Conservation (phyloP, 2,329 filamentous ascomycete genomes). For the Chaetothyriales sp. region DNA sequence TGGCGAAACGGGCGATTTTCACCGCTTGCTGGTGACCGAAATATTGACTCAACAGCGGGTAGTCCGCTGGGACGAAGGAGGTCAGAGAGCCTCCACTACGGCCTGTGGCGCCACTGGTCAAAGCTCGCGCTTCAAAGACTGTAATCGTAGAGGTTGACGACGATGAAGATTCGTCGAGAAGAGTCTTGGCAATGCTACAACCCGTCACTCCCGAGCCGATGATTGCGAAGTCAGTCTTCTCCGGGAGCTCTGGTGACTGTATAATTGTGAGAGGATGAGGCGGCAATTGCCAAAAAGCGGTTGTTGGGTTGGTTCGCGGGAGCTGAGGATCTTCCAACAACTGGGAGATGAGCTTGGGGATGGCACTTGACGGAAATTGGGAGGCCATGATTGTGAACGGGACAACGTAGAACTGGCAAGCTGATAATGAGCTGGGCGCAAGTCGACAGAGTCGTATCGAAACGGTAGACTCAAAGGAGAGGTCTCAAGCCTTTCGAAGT, state of each 20-base stretch:
- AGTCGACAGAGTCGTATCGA: too few relatives aligned
- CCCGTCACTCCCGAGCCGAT: constrained; percentile 27
- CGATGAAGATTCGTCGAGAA: constrained; percentile 16
- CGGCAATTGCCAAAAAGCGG: constrained; percentile 21
- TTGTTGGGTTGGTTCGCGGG: constrained; percentile 24
- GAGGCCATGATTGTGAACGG: background rate
- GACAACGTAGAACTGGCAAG: too few relatives aligned
- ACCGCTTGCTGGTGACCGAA: constrained; percentile 6
- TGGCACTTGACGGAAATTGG: background rate
- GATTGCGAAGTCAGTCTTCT: constrained; percentile 19
- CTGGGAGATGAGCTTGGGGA: background rate
- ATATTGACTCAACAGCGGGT: background rate
- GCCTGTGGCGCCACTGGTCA: constrained; percentile 25
- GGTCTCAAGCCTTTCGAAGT: too few relatives aligned
- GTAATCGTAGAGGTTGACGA: constrained; percentile 12
- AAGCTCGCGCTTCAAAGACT: constrained; percentile 23
- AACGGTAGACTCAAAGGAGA: too few relatives aligned
- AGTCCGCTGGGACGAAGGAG: background rate
- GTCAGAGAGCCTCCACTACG: constrained; percentile 24
- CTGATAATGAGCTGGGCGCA: too few relatives aligned
- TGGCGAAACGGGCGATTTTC: constrained; percentile 4
- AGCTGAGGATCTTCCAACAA: constrained; percentile 22
- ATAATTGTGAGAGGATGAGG: constrained; percentile 17
- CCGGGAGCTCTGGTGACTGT: constrained; percentile 12
- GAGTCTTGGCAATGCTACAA: constrained; percentile 20